Base-by-base conservation (phyloP, 2,329 filamentous ascomycete species). In the Cytospora piceicola region DNA sequence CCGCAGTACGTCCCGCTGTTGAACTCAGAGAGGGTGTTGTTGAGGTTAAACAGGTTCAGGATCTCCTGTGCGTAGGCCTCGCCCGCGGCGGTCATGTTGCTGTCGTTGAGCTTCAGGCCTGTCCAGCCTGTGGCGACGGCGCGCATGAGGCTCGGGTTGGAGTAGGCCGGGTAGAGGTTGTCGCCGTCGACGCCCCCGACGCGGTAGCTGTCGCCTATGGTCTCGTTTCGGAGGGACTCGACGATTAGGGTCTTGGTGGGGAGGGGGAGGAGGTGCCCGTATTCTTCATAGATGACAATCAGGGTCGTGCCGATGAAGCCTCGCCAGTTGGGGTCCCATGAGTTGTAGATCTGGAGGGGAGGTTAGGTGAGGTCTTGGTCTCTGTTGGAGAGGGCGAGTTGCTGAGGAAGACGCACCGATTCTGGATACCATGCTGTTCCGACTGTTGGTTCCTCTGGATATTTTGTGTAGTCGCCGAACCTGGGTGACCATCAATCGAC, bases 251-350 rank as follows among this genome's bases (percentile, higher is more conserved):
- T 64, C 57, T 79, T 74, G 0, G 77, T 77, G 3, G 70, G 58
- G 59, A 73, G 68, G 59, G 73, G 76, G 4, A 83, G 68, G 1
- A 88, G 76, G 64, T 82, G 72, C 0, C 78, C 73, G 61, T 85
- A 89, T 68, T 89, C 86, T 71, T 89, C 86, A 27, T 87, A 77
- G 30, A 82, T 82, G 51, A 88, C 76, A 30, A 89, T 81, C 17
- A 89, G 79, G 0, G 84, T 81, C 0, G 85, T 87, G 15, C 85
- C 85, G 39, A 89, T 79, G 64, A 89, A 89, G 0, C 86, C 86
- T 58, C 87, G 78, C 86, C 86, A 89, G 67, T 89, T 89, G 1
- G 86, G 85, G 69, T 89, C 87, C 83, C 85, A 89, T 0, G 82
- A 81, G 63, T 81, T 79, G 71, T 88, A 87, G 39, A 85, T 84